Evolutionary conservation across 257 asterid species (phyloP).

Genomic region (Solanum pinnatisectum): DNA sequence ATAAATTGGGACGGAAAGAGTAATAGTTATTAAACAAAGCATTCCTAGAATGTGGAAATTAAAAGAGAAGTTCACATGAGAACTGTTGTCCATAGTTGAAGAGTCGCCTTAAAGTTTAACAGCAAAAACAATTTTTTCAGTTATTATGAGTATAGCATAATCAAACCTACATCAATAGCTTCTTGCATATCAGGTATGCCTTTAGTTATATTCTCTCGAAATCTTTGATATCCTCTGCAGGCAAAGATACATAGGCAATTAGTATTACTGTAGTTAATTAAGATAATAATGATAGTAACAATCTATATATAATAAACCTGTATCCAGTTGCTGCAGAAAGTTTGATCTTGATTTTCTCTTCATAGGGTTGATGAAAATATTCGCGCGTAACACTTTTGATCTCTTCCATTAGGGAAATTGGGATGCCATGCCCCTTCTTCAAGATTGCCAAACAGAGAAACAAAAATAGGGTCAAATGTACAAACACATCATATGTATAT

Average conservation of each 20-base stretch:
- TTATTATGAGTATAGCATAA: too few relatives aligned
- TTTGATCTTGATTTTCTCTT: constrained; percentile 71
- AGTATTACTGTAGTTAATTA: not conserved
- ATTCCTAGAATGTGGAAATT: not conserved
- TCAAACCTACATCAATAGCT: constrained; percentile 81
- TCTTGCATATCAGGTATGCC: constrained; percentile 89
- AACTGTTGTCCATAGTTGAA: not conserved
- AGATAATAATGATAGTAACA: not conserved
- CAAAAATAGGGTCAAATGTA: not conserved
- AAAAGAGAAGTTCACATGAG: not conserved
- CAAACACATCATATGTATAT: not conserved
- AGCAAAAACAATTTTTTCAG: not conserved
- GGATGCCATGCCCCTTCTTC: constrained; percentile 89
- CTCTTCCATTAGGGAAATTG: constrained; percentile 47
- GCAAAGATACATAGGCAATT: not conserved
- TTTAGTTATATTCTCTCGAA: constrained; percentile 69
- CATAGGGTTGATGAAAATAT: constrained; percentile 62
- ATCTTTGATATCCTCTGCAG: constrained; percentile 79
- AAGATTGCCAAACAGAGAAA: not conserved
- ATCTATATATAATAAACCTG: constrained; percentile 38
- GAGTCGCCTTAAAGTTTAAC: not conserved
- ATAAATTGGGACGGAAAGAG: not conserved
- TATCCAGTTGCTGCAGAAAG: constrained; percentile 68
- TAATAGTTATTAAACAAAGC: not conserved
- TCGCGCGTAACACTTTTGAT: constrained; percentile 43